A percentile compares a stretch with the other conserved stretches of the same genome.
Evolutionary conservation across 2,329 filamentous ascomycete genomes (phyloP).

Genomic region (Colletotrichum acutatum): DNA sequence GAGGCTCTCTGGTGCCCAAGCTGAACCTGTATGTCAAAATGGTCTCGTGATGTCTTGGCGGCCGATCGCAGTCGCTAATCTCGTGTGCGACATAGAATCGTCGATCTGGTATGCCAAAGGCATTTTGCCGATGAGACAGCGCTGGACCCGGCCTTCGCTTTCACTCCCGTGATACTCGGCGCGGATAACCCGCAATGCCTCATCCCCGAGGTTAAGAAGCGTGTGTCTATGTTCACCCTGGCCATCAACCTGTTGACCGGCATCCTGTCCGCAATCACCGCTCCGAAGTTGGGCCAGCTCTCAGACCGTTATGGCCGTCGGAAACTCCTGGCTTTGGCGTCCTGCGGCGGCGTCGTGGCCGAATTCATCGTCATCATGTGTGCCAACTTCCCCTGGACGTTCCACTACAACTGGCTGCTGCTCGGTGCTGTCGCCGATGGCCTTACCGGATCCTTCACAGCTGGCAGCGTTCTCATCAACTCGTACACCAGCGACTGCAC

Average conservation of each 20-base stretch:
- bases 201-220: slow-evolving; percentile 80
- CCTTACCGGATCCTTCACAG: slow-evolving; percentile 87
- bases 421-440: slow-evolving; percentile 84
- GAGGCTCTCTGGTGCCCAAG: slow-evolving; percentile 86
- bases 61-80: slow-evolving; percentile 16
- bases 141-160: slow-evolving; percentile 67
- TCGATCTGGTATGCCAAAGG: slow-evolving; percentile 83
- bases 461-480: slow-evolving; percentile 79
- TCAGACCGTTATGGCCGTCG: slow-evolving; percentile 90
- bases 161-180: slow-evolving; percentile 74
- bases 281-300: slow-evolving; percentile 84
- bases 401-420: slow-evolving; percentile 84
- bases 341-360: slow-evolving; percentile 76
- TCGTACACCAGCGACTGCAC: slow-evolving; percentile 94
- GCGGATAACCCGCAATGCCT: slow-evolving; percentile 83
- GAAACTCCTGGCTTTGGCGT: slow-evolving; percentile 77
- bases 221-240: slow-evolving; percentile 82
- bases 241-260: slow-evolving; percentile 80
- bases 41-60: background rate
- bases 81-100: slow-evolving; percentile 61
- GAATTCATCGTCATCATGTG: slow-evolving; percentile 85
- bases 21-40: slow-evolving; percentile 73
- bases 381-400: slow-evolving; percentile 76
- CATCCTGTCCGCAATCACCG: slow-evolving; percentile 80
- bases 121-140: slow-evolving; percentile 79